Percentiles rank a stretch among this genome's conserved stretches.
Conservation (phyloP, 2,329 filamentous ascomycete genomes). For the Cytospora mali region DNA sequence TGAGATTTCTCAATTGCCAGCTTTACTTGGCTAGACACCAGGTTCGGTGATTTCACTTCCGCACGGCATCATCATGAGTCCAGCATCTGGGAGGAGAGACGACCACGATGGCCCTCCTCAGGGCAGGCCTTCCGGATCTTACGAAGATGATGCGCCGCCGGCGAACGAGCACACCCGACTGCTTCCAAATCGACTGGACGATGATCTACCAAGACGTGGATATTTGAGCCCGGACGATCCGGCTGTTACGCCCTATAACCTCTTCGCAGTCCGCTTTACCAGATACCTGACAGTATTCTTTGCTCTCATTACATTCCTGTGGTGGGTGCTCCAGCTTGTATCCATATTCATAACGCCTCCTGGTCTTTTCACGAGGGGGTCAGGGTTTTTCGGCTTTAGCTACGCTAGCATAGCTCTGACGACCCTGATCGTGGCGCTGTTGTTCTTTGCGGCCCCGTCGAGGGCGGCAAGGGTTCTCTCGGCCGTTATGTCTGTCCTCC, state of each 20-base stretch:
- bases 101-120: conserved; percentile 34
- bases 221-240: conserved; percentile 80
- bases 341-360: conserved; percentile 90
- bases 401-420: conserved; percentile 79
- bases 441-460: conserved; percentile 89
- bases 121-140: conserved; percentile 30
- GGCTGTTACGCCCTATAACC: conserved; percentile 89
- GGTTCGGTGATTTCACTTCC: background rate
- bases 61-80: conserved; percentile 21
- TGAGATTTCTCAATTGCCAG: background rate
- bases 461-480: conserved; percentile 75
- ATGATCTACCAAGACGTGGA: conserved; percentile 36
- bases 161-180: conserved; percentile 64
- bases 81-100: conserved; percentile 25
- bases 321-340: conserved; percentile 90
- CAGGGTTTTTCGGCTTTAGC: conserved; percentile 88
- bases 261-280: conserved; percentile 84
- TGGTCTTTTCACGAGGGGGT: conserved; percentile 80
- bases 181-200: conserved; percentile 67
- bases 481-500: conserved; percentile 64
- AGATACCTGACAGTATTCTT: conserved; percentile 79
- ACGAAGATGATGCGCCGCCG: conserved; percentile 32
- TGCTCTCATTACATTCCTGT: conserved; percentile 75
- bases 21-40: background rate
- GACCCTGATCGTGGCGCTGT: conserved; percentile 72